Evolutionary conservation across 352 stramenopile genomes (phyloP), one percentile per base, ranked within the genome.

Genomic region (Globisporangium perplexum): DNA sequence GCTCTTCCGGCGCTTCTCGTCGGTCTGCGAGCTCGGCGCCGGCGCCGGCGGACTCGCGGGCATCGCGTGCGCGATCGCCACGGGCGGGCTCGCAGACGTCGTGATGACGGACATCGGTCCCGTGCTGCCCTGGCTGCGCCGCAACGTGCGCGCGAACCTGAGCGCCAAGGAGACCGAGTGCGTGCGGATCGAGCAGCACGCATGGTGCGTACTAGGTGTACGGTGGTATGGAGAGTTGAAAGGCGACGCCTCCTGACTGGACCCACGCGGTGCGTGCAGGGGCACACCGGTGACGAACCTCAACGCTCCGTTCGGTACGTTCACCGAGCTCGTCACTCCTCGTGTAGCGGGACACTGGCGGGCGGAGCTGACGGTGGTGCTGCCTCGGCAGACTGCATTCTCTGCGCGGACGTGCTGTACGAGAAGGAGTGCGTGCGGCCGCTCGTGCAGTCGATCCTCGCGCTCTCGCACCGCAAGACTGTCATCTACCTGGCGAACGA

Each of bases 321-420:
- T 33, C n/a, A 33, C 6, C 30, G 30, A 33, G 30, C 30, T 33
- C 30, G 1, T 33, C 6, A 5, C 6, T 33, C 30, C 6, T 33
- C 30, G 30, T 10, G 30, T 10, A 33, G 30, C 30, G 30, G n/a
- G n/a, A n/a, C 1, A 5, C 10, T 33, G 30, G 30, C 6, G 7
- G 36, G 17, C 14, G 17, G 36, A 10, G 36, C 14, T 42, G 36
- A 42, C 12, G 11, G 8, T 52, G 31, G 4, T 48, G 8, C 18
- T 26, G n/a, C 41, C 22, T 11, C 44, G 28, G 20, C 22, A 72
- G 83, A 93, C 62, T 88, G 77, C 42, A 80, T 93, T 48, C 55
- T 93, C 54, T 90, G 79, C 61, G 83, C 83, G 0, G 83, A 93
- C 56, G 79, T 90, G 28, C 65, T 93, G 48, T 93, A 90, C 59